phyloP scores from a whole-genome alignment of 495 filamentous ascomycete genomes.

The Penicillium odoratum region DNA sequence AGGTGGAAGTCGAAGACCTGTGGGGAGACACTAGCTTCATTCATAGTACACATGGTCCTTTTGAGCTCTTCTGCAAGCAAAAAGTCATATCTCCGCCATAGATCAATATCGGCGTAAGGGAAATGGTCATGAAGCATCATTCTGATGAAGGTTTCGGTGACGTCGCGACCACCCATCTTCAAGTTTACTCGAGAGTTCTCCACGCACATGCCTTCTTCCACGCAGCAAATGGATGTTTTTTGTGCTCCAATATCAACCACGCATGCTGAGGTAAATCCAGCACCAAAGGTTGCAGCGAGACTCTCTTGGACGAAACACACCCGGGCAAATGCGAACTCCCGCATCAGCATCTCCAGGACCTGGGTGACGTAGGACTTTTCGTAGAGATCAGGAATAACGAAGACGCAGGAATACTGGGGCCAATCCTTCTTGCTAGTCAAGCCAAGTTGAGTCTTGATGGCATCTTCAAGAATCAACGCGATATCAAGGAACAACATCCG shows the following conservation, averaged over 20 bases:
- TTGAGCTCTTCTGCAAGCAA: constrained; percentile 94
- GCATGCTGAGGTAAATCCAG: constrained; percentile 86
- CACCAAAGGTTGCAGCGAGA: constrained; percentile 91
- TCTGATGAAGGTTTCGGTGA: constrained; percentile 91
- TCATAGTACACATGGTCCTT: constrained; percentile 82
- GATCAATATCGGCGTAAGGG: constrained; percentile 89
- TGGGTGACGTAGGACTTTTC: constrained; percentile 89
- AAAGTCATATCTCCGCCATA: constrained; percentile 87
- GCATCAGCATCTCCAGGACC: constrained; percentile 78
- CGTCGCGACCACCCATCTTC: constrained; percentile 89
- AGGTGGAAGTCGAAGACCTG: constrained; percentile 85
- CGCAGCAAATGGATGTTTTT: constrained; percentile 96
- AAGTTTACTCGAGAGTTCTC: constrained; percentile 92
- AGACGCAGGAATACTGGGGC: constrained; percentile 87
- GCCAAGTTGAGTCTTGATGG: constrained; percentile 78
- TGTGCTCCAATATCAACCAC: constrained; percentile 97
- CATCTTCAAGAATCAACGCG: constrained; percentile 79
- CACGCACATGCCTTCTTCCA: constrained; percentile 92
- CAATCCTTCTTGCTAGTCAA: constrained; percentile 76
- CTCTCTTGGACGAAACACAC: constrained; percentile 96
- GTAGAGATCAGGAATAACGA: constrained; percentile 94
- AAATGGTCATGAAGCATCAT: constrained; percentile 97
- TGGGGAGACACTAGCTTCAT: constrained; percentile 77
- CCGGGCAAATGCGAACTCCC: constrained; percentile 81
- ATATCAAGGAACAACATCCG: constrained; percentile 81